phyloP scores from a whole-genome alignment of 129 eudicot species.

The Saposhnikovia divaricata region DNA sequence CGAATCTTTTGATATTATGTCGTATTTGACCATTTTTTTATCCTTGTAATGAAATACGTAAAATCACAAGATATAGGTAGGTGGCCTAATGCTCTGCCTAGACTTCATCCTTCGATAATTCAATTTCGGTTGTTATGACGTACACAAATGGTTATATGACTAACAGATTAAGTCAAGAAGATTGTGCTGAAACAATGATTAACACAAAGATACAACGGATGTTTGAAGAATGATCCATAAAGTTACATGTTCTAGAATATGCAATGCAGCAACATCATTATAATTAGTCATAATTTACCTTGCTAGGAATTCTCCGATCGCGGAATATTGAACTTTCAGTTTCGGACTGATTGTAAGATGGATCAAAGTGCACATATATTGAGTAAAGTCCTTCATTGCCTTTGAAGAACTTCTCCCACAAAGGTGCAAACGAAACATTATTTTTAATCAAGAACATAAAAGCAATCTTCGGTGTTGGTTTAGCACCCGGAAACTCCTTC shows the following conservation, averaged over 20 bases:
- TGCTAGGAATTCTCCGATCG: conserved; percentile 56
- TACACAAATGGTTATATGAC: not conserved
- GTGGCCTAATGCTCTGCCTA: not conserved
- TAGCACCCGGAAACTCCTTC: conserved; percentile 27
- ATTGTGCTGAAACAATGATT: not conserved
- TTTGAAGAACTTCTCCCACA: conserved; percentile 70
- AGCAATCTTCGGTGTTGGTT: conserved; percentile 43
- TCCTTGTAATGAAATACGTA: not conserved
- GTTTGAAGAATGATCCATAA: not conserved
- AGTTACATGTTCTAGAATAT: not conserved
- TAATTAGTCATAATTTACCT: conserved; percentile 27
- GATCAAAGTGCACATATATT: conserved; percentile 63
- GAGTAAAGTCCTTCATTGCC: conserved; percentile 54
- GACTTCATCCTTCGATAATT: not conserved
- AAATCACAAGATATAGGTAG: not conserved
- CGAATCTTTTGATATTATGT: not conserved
- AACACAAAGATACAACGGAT: not conserved
- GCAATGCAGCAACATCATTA: not conserved
- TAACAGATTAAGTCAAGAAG: not conserved
- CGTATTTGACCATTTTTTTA: not conserved
- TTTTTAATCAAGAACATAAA: conserved; percentile 59
- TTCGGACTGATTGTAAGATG: conserved; percentile 32
- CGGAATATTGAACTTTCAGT: conserved; percentile 44
- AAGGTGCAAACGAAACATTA: conserved; percentile 47
- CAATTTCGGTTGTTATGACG: not conserved